Base-by-base conservation (phyloP, 768 basidiomycete species). In the Lactarius trivialis region DNA sequence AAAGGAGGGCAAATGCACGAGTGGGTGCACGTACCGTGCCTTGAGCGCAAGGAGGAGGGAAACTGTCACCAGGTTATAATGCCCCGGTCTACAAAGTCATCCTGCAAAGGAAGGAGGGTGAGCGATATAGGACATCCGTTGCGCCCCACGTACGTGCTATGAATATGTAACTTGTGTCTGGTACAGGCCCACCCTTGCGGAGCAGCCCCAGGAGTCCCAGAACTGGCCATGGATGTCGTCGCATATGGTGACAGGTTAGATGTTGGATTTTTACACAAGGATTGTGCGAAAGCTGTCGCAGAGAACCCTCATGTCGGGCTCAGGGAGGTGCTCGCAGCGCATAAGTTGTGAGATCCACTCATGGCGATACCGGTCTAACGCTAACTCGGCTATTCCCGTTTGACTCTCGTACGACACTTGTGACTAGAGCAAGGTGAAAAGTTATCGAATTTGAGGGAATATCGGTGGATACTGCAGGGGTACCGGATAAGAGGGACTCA, bases 171-270 rank as follows among this genome's bases (percentile, higher is more conserved):
- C 92, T 95, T 56, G 83, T 91, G 66, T 87, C 89, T 9, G 93
- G 93, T 11, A 93, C 85, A 65, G 81, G 83, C 7, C 94, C 92
- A 1, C 93, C 93, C 60, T 91, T 86, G 68, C 89, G 77, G 68
- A 97, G 77, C 55, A 99, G 76, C 76, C 98, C 94, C 34, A 96
- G 80, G 52, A 98, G 71, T 98, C 96, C 88, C 93, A 98, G 75
- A 97, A 97, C 73, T 98, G 96, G 28, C 95, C 95, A 69, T 98
- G 95, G 56, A 98, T 96, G 71, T 98, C 95, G 33, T 95, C 95
- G 70, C 91, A 92, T 67, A 93, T 89, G 33, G 96, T 98, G 39
- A 98, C 96, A 1, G 96, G 95, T 71, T 98, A 93, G 60, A 98
- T 95, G 72, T 98, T 99, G 59, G 89, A 93, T 73, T 99, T 96